Percentiles rank a stretch among this genome's conserved stretches.
phyloP scores from a whole-genome alignment of 2,329 filamentous ascomycete genomes.

The Clonostachys sp. region DNA sequence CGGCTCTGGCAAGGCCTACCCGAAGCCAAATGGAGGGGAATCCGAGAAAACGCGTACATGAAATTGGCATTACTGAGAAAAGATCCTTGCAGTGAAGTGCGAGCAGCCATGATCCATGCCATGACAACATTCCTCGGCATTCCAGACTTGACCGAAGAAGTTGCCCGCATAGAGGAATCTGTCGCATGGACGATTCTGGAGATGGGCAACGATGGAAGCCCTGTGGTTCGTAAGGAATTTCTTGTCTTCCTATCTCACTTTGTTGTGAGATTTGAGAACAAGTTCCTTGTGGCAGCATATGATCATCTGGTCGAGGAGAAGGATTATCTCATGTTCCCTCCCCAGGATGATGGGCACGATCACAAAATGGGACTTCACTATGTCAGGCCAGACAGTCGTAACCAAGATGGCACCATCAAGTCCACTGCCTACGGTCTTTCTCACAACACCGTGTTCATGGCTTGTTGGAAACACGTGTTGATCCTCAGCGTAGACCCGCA shows the following conservation, averaged over 20 bases:
- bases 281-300: slow-evolving; percentile 86
- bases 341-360: slow-evolving; percentile 49
- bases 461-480: slow-evolving; percentile 89
- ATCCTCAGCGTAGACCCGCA: slow-evolving; percentile 92
- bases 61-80: slow-evolving; percentile 76
- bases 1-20: slow-evolving; percentile 89
- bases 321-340: slow-evolving; percentile 57
- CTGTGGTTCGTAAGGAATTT: slow-evolving; percentile 89
- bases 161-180: slow-evolving; percentile 84
- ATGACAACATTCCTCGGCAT: slow-evolving; percentile 94
- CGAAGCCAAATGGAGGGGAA: slow-evolving; percentile 95
- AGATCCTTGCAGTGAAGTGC: slow-evolving; percentile 86
- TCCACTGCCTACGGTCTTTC: slow-evolving; percentile 57
- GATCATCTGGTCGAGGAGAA: slow-evolving; percentile 86
- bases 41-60: slow-evolving; percentile 77
- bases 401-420: slow-evolving; percentile 54
- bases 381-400: slow-evolving; percentile 48
- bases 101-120: slow-evolving; percentile 88
- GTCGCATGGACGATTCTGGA: slow-evolving; percentile 85
- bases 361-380: slow-evolving; percentile 62
- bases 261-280: slow-evolving; percentile 83
- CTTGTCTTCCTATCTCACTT: slow-evolving; percentile 93
- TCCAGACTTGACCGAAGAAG: slow-evolving; percentile 84
- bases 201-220: slow-evolving; percentile 91
- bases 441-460: slow-evolving; percentile 85